These are phyloP conservation scores for Mayamaea pseudoterrestris DNA, from an alignment of 108 stramenopile species.

Conservation along the genomic window DNA sequence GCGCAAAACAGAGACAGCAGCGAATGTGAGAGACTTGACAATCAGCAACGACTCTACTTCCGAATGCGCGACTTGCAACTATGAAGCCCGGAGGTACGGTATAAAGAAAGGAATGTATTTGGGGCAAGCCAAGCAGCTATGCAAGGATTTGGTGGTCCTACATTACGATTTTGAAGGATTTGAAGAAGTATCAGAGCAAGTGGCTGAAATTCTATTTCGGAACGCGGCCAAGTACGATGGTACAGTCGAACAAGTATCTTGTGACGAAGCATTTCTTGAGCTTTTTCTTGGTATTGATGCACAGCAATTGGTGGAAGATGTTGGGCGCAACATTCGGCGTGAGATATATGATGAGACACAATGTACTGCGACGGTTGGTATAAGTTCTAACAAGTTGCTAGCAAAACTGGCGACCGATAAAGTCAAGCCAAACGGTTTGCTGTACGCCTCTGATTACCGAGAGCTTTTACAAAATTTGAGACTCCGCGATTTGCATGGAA, in stretches of 20 bases:
- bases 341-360: slow-evolving; percentile 63
- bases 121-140: slow-evolving; percentile 71
- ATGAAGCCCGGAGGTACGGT: slow-evolving; percentile 80
- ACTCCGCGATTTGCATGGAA: slow-evolving; percentile 77
- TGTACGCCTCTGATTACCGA: slow-evolving; percentile 49
- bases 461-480: slow-evolving; percentile 41
- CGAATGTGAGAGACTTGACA: slow-evolving; percentile 5
- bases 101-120: slow-evolving; percentile 90
- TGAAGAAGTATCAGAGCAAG: slow-evolving; percentile 64
- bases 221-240: slow-evolving; percentile 48
- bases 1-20: slow-evolving; percentile 2
- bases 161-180: slow-evolving; percentile 86
- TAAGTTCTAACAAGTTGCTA: slow-evolving; percentile 73
- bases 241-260: slow-evolving; percentile 78
- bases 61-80: slow-evolving; percentile 92
- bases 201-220: slow-evolving; percentile 58
- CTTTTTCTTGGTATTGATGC: slow-evolving; percentile 17
- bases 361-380: slow-evolving; percentile 85
- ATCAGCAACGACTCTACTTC: slow-evolving; percentile 43
- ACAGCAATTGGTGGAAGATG: slow-evolving; percentile 12
- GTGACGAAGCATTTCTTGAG: slow-evolving; percentile 87
- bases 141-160: slow-evolving; percentile 79
- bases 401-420: slow-evolving; percentile 84
- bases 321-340: slow-evolving; percentile 38
- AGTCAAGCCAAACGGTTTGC: slow-evolving; percentile 79